phyloP scores from a whole-genome alignment of 192 early-diverging fungal species.

The Linnemannia zychae region DNA sequence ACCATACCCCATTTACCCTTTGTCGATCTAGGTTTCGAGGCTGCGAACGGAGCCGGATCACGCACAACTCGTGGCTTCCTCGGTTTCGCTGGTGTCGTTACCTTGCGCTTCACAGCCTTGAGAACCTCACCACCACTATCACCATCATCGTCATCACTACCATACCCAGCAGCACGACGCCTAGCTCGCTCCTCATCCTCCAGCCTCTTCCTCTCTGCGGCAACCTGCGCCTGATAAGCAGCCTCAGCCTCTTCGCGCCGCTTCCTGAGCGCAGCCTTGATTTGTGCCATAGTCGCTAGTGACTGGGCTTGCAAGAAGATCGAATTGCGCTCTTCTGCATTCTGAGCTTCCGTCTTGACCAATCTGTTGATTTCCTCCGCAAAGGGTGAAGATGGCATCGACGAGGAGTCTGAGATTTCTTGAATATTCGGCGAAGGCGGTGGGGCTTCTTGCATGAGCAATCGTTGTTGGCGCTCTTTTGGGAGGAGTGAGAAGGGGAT shows the following conservation, averaged over 20 bases:
- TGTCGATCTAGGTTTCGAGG: neutral
- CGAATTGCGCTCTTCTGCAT: neutral
- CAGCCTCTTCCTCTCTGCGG: constrained; percentile 24
- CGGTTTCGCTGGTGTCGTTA: neutral
- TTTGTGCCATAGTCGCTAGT: constrained; percentile 31
- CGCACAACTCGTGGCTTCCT: neutral
- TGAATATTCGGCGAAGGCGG: neutral
- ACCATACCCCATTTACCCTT: neutral
- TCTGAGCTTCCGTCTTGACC: neutral
- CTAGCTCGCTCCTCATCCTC: neutral
- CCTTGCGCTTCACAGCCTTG: neutral
- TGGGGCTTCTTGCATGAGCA: neutral
- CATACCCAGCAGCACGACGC: neutral
- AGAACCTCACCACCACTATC: neutral
- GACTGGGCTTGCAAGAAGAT: constrained; percentile 46
- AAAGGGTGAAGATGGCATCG: too few relatives aligned
- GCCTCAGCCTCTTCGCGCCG: constrained; percentile 19
- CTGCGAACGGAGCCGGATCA: neutral
- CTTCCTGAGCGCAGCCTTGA: constrained; percentile 29
- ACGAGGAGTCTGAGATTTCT: neutral
- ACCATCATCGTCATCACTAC: neutral
- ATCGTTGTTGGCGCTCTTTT: constrained; percentile 9
- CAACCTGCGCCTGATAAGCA: constrained; percentile 22
- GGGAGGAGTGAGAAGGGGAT: constrained; percentile 25
- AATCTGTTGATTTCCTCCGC: neutral